A percentile compares a stretch with the other conserved stretches of the same genome.
phyloP scores from a whole-genome alignment of 495 filamentous ascomycete genomes.

The Parmelia sp. region DNA sequence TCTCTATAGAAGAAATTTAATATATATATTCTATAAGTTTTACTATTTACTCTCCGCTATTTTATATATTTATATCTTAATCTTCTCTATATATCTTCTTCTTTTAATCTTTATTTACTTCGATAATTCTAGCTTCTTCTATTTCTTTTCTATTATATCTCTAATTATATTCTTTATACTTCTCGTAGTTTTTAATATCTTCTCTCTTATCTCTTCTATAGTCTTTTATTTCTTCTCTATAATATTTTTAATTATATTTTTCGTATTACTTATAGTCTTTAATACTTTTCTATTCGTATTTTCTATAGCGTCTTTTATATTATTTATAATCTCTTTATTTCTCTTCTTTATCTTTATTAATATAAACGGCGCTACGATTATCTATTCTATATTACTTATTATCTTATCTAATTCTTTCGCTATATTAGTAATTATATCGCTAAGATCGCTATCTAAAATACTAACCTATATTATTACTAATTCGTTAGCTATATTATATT shows the following conservation, averaged over 20 bases:
- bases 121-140: not conserved
- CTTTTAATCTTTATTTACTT: not conserved
- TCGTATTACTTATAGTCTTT: not conserved
- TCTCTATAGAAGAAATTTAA: no score
- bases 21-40: not conserved
- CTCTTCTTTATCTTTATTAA: not conserved
- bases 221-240: not conserved
- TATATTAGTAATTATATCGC: slow-evolving; percentile 20
- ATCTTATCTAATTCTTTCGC: slow-evolving; percentile 19
- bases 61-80: not conserved
- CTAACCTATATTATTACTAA: slow-evolving; percentile 11
- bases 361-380: not conserved
- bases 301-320: not conserved
- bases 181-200: not conserved
- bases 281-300: not conserved
- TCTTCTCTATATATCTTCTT: not conserved
- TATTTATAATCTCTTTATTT: not conserved
- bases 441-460: slow-evolving; percentile 16
- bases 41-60: not conserved
- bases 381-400: slow-evolving; percentile 4
- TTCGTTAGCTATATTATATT: no score
- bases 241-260: no score
- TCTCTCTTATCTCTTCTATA: not conserved
- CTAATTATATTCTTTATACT: not conserved
- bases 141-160: not conserved